Percentiles rank a stretch among this genome's conserved stretches.
Conservation (phyloP, 2,329 filamentous ascomycete species). For the Aspergillus puulaauensis region DNA sequence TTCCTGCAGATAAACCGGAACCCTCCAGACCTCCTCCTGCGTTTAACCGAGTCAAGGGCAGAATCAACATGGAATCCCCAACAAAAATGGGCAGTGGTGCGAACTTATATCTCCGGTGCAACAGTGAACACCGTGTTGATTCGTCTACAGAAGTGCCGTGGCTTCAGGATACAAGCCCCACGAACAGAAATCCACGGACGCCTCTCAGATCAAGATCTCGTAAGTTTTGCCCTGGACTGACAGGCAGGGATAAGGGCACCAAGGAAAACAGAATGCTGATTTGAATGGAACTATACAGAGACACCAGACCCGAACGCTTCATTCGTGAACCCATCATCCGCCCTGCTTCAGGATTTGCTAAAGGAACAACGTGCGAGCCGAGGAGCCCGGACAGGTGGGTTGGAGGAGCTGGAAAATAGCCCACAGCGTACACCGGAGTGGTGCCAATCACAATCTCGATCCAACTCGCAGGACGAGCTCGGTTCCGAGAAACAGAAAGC, state of each 20-base stretch:
- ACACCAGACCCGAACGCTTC: conserved; percentile 31
- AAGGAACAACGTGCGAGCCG: conserved; percentile 43
- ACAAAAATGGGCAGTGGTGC: conserved; percentile 24
- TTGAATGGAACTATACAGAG: conserved; percentile 18
- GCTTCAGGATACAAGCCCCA: conserved; percentile 30
- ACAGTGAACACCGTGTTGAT: conserved; percentile 12
- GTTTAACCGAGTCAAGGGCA: conserved; percentile 32
- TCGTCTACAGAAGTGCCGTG: conserved; percentile 27
- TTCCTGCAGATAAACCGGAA: conserved; percentile 20
- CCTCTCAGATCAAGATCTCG: conserved; percentile 23
- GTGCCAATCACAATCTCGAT: conserved; percentile 18
- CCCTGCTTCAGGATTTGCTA: conserved; percentile 40
- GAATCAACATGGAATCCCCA: conserved; percentile 31
- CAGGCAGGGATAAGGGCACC: neutral
- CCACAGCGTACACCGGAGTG: conserved; percentile 27
- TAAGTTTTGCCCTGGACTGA: conserved; percentile 14
- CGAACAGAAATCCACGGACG: conserved; percentile 20
- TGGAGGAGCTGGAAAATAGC: conserved; percentile 25
- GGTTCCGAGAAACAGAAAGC: conserved; percentile 37
- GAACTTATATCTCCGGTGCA: neutral
- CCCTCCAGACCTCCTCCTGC: conserved; percentile 31
- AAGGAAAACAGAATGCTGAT: conserved; percentile 9
- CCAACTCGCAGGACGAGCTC: conserved; percentile 29
- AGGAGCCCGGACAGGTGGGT: conserved; percentile 25
- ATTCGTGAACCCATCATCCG: conserved; percentile 40